Evolutionary conservation across 139 green algal genomes (phyloP).

Genomic region (Ulvella scutata): DNA sequence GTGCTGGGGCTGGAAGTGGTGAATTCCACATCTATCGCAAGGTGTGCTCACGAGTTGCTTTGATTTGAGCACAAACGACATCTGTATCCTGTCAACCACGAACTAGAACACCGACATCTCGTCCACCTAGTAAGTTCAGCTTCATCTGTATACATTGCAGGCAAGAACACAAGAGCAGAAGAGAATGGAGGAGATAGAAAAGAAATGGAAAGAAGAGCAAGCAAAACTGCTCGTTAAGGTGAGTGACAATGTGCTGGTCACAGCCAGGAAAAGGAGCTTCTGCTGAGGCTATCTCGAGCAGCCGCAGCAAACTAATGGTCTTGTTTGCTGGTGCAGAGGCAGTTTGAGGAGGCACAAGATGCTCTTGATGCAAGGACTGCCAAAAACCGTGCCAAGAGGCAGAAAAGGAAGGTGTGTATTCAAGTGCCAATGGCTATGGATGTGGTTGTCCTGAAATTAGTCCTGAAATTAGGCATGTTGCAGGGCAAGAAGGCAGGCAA

Average conservation of each 20-base stretch:
- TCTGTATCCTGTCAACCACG: too few species aligned
- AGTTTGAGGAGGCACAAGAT: background rate
- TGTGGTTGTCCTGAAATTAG: too few species aligned
- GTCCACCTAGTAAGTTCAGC: background rate
- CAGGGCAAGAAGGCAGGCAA: too few species aligned
- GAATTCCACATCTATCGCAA: constrained; percentile 2
- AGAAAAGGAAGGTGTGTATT: background rate
- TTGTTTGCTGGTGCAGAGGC: background rate
- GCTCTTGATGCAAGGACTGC: background rate
- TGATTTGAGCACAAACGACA: too few species aligned
- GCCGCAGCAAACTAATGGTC: background rate
- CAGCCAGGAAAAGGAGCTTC: background rate
- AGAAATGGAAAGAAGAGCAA: constrained; percentile 11
- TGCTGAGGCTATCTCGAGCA: background rate
- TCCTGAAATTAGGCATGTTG: too few species aligned
- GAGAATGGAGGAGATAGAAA: constrained; percentile 4
- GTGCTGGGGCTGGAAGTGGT: background rate
- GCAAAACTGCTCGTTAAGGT: background rate
- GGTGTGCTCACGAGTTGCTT: too few species aligned
- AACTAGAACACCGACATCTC: background rate
- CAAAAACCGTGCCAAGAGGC: background rate
- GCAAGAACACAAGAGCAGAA: background rate
- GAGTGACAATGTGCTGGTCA: background rate
- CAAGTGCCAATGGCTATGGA: too few species aligned
- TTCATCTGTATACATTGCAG: background rate